Base-by-base conservation (phyloP, 768 basidiomycete genomes). In the Leccinum olivaceopallidum region DNA sequence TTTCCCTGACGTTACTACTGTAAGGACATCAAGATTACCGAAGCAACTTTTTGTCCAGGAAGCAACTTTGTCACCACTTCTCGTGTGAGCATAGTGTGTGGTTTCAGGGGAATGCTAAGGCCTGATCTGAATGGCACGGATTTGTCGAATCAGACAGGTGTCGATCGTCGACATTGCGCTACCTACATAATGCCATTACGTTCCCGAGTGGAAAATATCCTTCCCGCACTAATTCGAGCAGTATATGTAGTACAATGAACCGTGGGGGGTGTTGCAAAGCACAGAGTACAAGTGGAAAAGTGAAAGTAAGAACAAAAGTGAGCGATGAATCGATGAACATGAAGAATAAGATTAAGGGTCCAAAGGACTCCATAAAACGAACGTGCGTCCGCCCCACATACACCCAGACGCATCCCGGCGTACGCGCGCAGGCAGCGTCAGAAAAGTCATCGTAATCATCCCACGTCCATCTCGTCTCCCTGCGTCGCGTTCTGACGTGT, bases 401-500 rank as follows among this genome's bases (percentile, higher is more conserved):
- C 20, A 18, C 44, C 44, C 44, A 47, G 20, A 20, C 44, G 18
- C n/a, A 18, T 44, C 42, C 20, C n/a, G 44, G 44, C 10, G 44
- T 47, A 47, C 12, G 44, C 20, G 44, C 44, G 44, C 20, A 47
- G 20, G 44, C 44, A 47, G 16, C 16, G 24, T 22, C 48, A 26
- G 24, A 49, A 50, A 50, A 22, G n/a, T 18, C 51, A 52, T 28
- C 32, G 16, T 20, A 52, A 49, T 81, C 72, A 88, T 67, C 86
- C 85, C 60, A 89, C 78, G 71, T 89, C 87, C 88, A 90, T 90
- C 63, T 80, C 85, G 65, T 88, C 85, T 37, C 76, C 79, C 54
- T 73, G 75, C 22, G 76, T 85, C 44, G 81, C 81, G 71, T 82
- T 83, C 57, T 67, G 69, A 54, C 65, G 71, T 53, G 63, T 66